phyloP scores from a whole-genome alignment of 2,329 filamentous ascomycete species.

The Colletotrichum trifolii region DNA sequence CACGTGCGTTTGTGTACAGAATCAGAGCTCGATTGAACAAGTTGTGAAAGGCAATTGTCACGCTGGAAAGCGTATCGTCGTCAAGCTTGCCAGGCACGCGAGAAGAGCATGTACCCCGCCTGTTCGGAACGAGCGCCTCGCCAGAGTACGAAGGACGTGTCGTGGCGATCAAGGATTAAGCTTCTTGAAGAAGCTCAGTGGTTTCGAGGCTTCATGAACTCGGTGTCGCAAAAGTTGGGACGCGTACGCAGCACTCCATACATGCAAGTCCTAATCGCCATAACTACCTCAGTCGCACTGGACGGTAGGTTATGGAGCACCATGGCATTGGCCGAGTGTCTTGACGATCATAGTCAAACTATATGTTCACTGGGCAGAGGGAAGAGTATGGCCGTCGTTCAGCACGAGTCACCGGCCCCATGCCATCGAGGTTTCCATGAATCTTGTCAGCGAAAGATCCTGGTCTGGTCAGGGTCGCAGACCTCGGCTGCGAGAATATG shows the following conservation, averaged over 20 bases:
- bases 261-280: too few species aligned
- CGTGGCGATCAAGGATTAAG: conserved; percentile 8
- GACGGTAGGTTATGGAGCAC: too few species aligned
- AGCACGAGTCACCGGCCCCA: not conserved
- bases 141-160: not conserved
- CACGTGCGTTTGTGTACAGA: too few species aligned
- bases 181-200: not conserved
- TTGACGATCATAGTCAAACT: too few species aligned
- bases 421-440: not conserved
- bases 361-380: too few species aligned
- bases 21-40: too few species aligned
- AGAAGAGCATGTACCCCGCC: conserved; percentile 14
- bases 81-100: too few species aligned
- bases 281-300: too few species aligned
- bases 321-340: too few species aligned
- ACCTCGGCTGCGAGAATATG: conserved; percentile 15
- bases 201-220: conserved; percentile 29
- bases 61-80: too few species aligned
- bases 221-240: not conserved
- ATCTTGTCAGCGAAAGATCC: conserved; percentile 4
- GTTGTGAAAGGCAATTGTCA: too few species aligned
- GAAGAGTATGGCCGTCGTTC: not conserved
- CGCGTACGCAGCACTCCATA: conserved; percentile 3
- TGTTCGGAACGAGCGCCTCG: conserved; percentile 24
- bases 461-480: not conserved